These are phyloP conservation scores for Tuber melanosporum DNA, from an alignment of 495 filamentous ascomycete species.

Conservation along the genomic window DNA sequence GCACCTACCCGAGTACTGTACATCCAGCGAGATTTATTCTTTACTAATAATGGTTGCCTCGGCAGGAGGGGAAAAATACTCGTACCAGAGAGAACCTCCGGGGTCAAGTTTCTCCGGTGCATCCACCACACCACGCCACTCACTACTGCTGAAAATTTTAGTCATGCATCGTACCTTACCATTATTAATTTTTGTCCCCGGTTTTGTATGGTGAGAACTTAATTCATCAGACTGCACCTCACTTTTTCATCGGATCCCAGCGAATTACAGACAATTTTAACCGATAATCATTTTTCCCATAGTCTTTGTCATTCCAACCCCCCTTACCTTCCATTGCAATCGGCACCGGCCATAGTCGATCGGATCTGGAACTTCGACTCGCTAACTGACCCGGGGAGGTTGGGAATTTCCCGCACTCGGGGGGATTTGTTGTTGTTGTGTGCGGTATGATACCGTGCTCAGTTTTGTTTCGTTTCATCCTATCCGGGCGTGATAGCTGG, in stretches of 20 bases:
- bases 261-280: background rate
- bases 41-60: background rate
- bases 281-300: background rate
- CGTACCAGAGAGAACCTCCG: too few relatives aligned
- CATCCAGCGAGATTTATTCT: background rate
- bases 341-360: background rate
- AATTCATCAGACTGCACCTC: background rate
- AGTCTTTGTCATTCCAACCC: background rate
- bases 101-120: background rate
- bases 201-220: conserved; percentile 25
- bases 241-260: background rate
- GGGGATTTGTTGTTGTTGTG: background rate
- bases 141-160: too few relatives aligned
- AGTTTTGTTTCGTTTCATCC: background rate
- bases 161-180: background rate
- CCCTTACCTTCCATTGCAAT: background rate
- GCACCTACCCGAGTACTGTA: background rate
- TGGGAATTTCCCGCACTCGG: background rate
- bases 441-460: background rate
- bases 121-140: too few relatives aligned
- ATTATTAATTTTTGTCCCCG: conserved; percentile 1
- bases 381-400: background rate
- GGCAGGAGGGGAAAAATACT: background rate
- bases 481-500: background rate
- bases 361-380: background rate